A percentile compares a stretch with the other conserved stretches of the same genome.
Conservation (phyloP, 2,329 filamentous ascomycete genomes). For the Rachicladosporium sp. region DNA sequence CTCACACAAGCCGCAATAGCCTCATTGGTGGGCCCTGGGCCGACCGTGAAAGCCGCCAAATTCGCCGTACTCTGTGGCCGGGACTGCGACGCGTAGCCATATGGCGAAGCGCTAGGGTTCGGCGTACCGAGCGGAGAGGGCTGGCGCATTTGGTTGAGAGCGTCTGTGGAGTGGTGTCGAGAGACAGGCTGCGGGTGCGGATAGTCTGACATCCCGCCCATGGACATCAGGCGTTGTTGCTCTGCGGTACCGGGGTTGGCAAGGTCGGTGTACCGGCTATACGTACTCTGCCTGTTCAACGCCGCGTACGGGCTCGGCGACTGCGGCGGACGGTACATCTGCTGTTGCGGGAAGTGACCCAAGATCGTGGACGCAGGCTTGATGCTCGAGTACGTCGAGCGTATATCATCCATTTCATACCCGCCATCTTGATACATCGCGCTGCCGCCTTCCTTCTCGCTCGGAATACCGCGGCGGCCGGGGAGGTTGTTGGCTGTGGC, state of each 20-base stretch:
- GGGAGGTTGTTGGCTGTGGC: conserved; percentile 76
- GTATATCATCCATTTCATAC: conserved; percentile 99
- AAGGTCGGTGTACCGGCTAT: conserved; percentile 59
- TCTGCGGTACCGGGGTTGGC: conserved; percentile 33
- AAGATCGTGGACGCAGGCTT: conserved; percentile 77
- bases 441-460: conserved; percentile 42
- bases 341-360: conserved; percentile 57
- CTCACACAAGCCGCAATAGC: conserved; percentile 78
- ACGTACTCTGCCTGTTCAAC: conserved; percentile 58
- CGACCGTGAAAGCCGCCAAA: conserved; percentile 40
- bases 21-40: conserved; percentile 58
- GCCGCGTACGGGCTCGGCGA: conserved; percentile 62
- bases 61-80: conserved; percentile 17
- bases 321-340: conserved; percentile 52
- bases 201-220: conserved; percentile 42
- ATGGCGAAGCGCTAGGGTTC: conserved; percentile 8
- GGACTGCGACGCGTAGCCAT: conserved; percentile 3
- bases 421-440: conserved; percentile 31
- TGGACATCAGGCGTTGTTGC: conserved; percentile 44
- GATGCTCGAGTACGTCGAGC: conserved; percentile 86
- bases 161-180: conserved; percentile 19
- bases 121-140: conserved; percentile 9
- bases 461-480: conserved; percentile 64
- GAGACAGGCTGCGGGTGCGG: conserved; percentile 26
- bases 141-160: conserved; percentile 26